Evolutionary conservation across 768 basidiomycete species (phyloP), one percentile per base, ranked within the genome.

Genomic region (Termitomyces titanicus): DNA sequence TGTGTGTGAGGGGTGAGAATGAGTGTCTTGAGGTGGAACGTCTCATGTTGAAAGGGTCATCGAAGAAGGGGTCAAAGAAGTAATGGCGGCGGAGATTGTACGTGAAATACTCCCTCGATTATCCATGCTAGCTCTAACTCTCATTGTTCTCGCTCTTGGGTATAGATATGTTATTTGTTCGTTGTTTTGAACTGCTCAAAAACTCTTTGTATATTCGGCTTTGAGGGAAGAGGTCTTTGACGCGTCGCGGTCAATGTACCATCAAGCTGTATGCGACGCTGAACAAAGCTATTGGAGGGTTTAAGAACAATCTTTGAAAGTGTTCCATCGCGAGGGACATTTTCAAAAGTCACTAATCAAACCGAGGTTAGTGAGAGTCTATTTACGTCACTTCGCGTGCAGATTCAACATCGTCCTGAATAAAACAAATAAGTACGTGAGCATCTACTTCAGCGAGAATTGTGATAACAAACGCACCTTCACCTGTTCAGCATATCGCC

Each of bases 1-100:
- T 91, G 24, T 92, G 90, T 59, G 82, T 84, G 11, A 75, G 90
- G 44, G 91, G 91, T 8, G 61, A 71, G 44, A 72, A 79, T 27
- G 87, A 82, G 37, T 93, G 91, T 53, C 66, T 68, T n/a, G 70
- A 75, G 45, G 81, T 91, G 10, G 81, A 88, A 60, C 76, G 73
- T 53, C 66, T 91, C 45, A 72, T 79, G 71, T 69, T 65, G 50
- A 71, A 63, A 59, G 70, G 72, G 42, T 60, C 43, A 15, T 44
- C 65, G 46, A 64, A 60, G 51, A 63, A 56, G 35, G 61, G 68
- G 33, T 71, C 70, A 51, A 72, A 68, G 56, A 70, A 47, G 12
- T 59, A 40, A 49, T 58, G 33, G 8, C 46, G 5, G 15, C 22
- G 25, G 22, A 33, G 20, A 39, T 42, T 48, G 54, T 55, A 55